Evolutionary conservation across 352 stramenopile species (phyloP), one percentile per base, ranked within the genome.

Genomic region (Pelagophyceae sp.): DNA sequence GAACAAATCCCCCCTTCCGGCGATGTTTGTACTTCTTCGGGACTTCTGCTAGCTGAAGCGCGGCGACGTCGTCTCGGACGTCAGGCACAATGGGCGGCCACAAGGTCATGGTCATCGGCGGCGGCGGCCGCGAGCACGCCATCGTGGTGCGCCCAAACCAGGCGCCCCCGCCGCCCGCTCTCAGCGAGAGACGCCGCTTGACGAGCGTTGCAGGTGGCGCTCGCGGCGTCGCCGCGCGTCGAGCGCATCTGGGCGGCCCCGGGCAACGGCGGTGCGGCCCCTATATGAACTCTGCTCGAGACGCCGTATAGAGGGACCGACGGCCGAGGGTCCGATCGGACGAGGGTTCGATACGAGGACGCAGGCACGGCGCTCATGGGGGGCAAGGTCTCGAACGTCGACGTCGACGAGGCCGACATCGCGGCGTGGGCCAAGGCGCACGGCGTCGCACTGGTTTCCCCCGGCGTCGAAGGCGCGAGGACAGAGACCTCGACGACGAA

Each of bases 51-150:
- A n/a, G n/a, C n/a, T n/a, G n/a, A n/a, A n/a, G n/a, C 45, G 45
- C 45, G 45, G 45, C 11, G 11, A 23, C 45, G 45, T 54, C 45
- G 45, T 23, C 45, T 54, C 45, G 45, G 45, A 54, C 11, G 45
- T 23, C 11, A 23, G 23, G 45, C 11, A 54, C 11, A 23, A 54
- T 11, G 45, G 23, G 45, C 45, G 45, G 45, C 45, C 45, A 54
- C 45, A 54, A 11, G 11, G 45, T 54, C 45, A n/a, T 98, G 38
- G 88, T 98, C 31, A 85, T 98, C 15, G 94, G 94, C 76, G 88
- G 87, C 78, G 94, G 94, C 69, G 94, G 94, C 70, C 87, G 94
- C 33, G 94, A 98, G 79, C 93, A 98, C 80, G 87, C 94, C n/a
- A 96, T 98, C 71, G 92, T 91, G 0, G 94, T 54, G 45, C 11